Base-by-base conservation (phyloP, 169 alveolate genomes). In the Cryptosporidium baileyi region DNA sequence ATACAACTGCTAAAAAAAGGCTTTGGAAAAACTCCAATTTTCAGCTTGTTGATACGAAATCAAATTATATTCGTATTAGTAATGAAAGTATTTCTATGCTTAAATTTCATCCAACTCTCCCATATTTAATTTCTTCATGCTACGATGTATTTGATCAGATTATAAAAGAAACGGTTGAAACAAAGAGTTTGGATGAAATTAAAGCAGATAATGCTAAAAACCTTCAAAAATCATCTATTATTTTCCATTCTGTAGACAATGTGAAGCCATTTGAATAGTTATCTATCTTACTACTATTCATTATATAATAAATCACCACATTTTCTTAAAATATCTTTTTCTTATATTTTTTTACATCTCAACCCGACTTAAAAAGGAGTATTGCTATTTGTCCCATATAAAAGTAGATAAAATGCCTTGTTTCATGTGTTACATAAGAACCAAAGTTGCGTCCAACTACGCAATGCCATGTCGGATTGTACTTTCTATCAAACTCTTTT, bases 381-480 rank as follows among this genome's bases (percentile, higher is more conserved):
- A 98, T 95, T 52, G 99, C 99, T 43, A 96, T 98, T 92, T 97
- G 98, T 24, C 99, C 99, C 80, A 97, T 95, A 94, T 98, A 98
- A 95, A 98, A 98, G 93, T 98, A 98, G 92, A 98, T 98, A 95
- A 98, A 98, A 93, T 98, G 98, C 91, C 97, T 97, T 45, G 99
- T 98, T 94, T 98, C 99, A 92, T 98, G 99, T 41, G 99, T 98
- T 32, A 98, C 99, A 92, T 96, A 98, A 34, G 99, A 95, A 52
- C 99, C 99, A 92, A 98, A 98, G 92, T 97, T 98, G 65, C 99
- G 93, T 34, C 99, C 99, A 30, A 97, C 99, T 65, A 98, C 98
- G 89, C 99, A 97, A 92, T 98, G 99, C 99, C 99, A 98, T 13
- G 99, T 98, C 51, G 96, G 96, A 61, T 91, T 89, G 95, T 97